Evolutionary conservation across 345 rosid species (phyloP), one percentile per base, ranked within the genome.

Genomic region (Microcos paniculata): DNA sequence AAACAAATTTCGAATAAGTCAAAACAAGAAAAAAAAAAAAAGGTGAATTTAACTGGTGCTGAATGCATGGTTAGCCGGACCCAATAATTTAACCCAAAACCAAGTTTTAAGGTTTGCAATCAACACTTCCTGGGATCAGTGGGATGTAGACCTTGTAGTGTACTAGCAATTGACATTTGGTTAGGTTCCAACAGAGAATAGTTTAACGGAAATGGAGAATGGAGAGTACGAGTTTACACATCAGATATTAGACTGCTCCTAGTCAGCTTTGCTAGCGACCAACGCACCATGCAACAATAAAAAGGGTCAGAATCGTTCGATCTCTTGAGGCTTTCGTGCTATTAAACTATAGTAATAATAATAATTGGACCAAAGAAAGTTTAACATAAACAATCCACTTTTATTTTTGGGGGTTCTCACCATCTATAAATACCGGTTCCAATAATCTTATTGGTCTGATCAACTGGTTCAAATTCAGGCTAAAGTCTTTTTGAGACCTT

Each of bases 391-490:
- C 23, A 67, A 26, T 46, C 10, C 23, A n/a, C 5, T 5, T 64
- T 66, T 46, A n/a, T 28, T 35, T 35, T 35, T n/a, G n/a, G n/a
- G n/a, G n/a, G 3, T 35, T 2, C 4, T 35, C 72, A 7, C 31
- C 38, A 68, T 68, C 16, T 28, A 48, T 28, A 16, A 68, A 40
- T 18, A 48, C 46, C 40, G 72, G 72, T 28, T 68, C 19, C 40
- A 16, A 4, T 23, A 24, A 24, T 3, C 0, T 26, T 21, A 28
- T 15, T 46, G 38, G n/a, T n/a, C 71, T 33, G 19, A 67, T n/a
- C n/a, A n/a, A n/a, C n/a, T 3, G 71, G 71, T 67, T 46, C 55
- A 67, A 67, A 38, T 68, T 68, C 11, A 48, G 28, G 31, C 35
- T 46, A 48, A 9, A 42, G n/a, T 13, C 24, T 45, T 45, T 26